Evolutionary conservation across 169 alveolate genomes (phyloP), one percentile per base, ranked within the genome.

Genomic region (Ichthyophthirius multifiliis): DNA sequence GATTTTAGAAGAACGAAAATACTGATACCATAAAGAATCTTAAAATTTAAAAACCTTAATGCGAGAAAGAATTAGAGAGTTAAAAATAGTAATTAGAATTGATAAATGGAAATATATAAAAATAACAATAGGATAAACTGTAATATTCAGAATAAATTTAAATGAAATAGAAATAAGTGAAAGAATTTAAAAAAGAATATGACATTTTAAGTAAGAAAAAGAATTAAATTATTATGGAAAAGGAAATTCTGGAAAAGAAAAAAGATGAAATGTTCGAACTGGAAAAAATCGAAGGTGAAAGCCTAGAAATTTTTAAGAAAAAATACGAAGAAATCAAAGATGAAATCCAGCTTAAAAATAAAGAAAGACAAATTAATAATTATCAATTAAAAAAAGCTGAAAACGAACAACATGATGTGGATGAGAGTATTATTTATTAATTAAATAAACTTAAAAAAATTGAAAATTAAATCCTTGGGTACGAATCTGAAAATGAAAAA

Each of bases 401-500:
- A 55, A 88, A 86, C 30, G 85, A 48, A 18, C 82, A 88, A 47
- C 88, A 90, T 64, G 86, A 75, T 13, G 65, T 83, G 1, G 91
- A 86, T 47, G 84, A 75, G 63, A 83, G 73, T 13, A 84, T 83
- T 15, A 45, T 81, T 9, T 80, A 83, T 43, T 74, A 75, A 16
- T 82, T 81, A 1, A 84, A 87, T 75, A 83, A 86, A 48, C 34
- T 77, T 7, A 86, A 83, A 63, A 86, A 90, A 73, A 45, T 84
- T 7, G 83, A 86, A 74, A 90, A 86, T 76, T 65, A 89, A 78
- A 86, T 86, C 32, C 27, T 64, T 31, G 92, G 90, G 18, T 90
- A 86, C 45, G 75, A 86, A 34, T 71, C 85, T 30, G 91, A 85
- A 63, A 86, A 81, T 34, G 46, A 76, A 44, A 90, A 82, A 45